Base-by-base conservation (phyloP, 1,139 yeast genomes). In the Saccharomycopsis crataegensis region DNA sequence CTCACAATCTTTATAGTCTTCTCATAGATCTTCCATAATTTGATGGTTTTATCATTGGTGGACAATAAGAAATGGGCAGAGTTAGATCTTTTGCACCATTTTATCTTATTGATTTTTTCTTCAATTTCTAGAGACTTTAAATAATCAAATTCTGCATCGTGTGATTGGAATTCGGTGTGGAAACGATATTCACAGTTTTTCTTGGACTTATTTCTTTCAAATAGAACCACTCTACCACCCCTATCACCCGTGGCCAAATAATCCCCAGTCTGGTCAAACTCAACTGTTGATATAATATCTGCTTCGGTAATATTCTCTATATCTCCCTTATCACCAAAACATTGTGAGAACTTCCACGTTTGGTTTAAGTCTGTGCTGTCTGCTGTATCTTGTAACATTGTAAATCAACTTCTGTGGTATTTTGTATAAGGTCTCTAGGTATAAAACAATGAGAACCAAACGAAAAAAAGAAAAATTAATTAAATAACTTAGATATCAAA, bases 241-340 rank as follows among this genome's bases (percentile, higher is more conserved):
- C 93, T 85, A 71, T 94, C 99, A 58, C 99, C 99, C 1, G 99
- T 93, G 57, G 99, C 99, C 58, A 94, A 75, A 65, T 85, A 94
- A 68, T 93, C 89, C 50, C 99, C 99, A 14, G 94, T 82, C 65
- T 85, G 88, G 67, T 94, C 97, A 66, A 94, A 94, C 71, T 94
- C 98, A 45, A 94, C 98, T 1, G 99, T 89, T 33, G 97, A 87
- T 59, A 94, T 93, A 65, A 94, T 91, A 69, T 94, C 99, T 8
- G 98, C 97, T 68, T 93, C 99, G 3, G 98, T 93, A 64, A 91
- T 88, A 65, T 84, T 87, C 62, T 93, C 98, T 59, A 91, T 86
- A 67, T 93, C 99, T 47, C 96, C 96, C 70, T 94, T 93, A 70
- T 93, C 99, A 60, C 99, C 99, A 75, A 93, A 93, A 69, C 99